A percentile compares a stretch with the other conserved stretches of the same genome.
phyloP scores from a whole-genome alignment of 2,329 filamentous ascomycete genomes.

The Talaromyces sp. region DNA sequence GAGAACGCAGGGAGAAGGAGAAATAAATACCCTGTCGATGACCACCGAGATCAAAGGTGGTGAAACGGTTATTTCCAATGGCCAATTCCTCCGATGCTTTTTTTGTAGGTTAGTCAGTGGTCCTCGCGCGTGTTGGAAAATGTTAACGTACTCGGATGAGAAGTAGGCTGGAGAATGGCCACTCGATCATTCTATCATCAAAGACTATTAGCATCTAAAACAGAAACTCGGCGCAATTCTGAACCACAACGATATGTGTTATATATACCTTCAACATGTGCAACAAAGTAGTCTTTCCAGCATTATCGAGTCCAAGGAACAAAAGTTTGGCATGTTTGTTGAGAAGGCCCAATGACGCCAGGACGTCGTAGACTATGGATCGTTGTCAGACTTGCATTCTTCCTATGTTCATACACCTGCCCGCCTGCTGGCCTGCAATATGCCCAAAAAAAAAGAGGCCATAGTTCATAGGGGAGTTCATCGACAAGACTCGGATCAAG shows the following conservation, averaged over 20 bases:
- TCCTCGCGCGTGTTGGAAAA: slow-evolving; percentile 7
- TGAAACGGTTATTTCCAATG: slow-evolving; percentile 91
- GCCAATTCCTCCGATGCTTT: slow-evolving; percentile 84
- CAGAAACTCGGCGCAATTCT: no score
- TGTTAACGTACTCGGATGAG: slow-evolving; percentile 74
- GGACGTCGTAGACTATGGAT: slow-evolving; percentile 72
- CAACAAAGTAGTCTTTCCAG: slow-evolving; percentile 86
- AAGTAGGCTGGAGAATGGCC: slow-evolving; percentile 81
- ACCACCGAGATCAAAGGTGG: slow-evolving; percentile 87
- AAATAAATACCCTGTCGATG: slow-evolving; percentile 73
- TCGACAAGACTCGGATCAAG: no score
- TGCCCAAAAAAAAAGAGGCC: no score
- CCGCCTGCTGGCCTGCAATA: no score
- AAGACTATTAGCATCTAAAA: slow-evolving; percentile 13
- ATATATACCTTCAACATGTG: slow-evolving; percentile 83
- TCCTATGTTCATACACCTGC: no score
- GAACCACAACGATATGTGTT: no score
- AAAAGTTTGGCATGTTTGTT: slow-evolving; percentile 97
- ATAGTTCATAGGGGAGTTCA: no score
- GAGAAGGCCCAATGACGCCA: slow-evolving; percentile 78
- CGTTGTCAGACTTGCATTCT: no score
- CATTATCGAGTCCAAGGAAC: slow-evolving; percentile 90
- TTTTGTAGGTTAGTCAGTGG: neutral
- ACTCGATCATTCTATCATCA: slow-evolving; percentile 79
- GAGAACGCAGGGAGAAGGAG: slow-evolving; percentile 17